Evolutionary conservation across 2,329 filamentous ascomycete genomes (phyloP).

Genomic region (Fusarium duplospermum): DNA sequence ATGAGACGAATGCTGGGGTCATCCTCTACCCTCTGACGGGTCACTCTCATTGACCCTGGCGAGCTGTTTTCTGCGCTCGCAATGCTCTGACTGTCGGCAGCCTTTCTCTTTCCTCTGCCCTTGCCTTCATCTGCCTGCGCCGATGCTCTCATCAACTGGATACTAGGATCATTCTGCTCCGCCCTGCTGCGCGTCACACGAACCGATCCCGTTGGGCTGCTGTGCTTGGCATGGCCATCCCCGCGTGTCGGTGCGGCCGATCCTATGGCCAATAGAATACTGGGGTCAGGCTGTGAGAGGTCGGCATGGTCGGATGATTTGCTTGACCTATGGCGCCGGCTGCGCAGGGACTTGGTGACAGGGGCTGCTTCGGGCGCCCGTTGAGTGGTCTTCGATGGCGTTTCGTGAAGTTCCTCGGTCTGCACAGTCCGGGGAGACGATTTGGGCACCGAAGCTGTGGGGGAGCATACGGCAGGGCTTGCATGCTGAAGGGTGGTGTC

Average conservation of each 20-base stretch:
- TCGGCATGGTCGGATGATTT: constrained; percentile 39
- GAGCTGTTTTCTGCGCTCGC: constrained; percentile 30
- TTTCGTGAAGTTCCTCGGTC: constrained; percentile 15
- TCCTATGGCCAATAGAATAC: constrained; percentile 44
- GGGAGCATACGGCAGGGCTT: constrained; percentile 21
- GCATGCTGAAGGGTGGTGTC: constrained; percentile 7
- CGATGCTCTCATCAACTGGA: constrained; percentile 37
- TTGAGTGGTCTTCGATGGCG: constrained; percentile 18
- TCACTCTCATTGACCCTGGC: constrained; percentile 40
- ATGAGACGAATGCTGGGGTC: constrained; percentile 44
- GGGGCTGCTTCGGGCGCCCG: constrained; percentile 42
- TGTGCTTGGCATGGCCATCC: constrained; percentile 29
- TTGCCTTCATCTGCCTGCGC: constrained; percentile 29
- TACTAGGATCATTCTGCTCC: constrained; percentile 39
- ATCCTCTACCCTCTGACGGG: constrained; percentile 43
- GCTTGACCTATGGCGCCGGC: constrained; percentile 41
- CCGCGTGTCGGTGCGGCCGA: constrained; percentile 22
- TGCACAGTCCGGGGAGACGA: constrained; percentile 19
- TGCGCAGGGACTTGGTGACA: constrained; percentile 47
- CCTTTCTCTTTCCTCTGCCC: constrained; percentile 34
- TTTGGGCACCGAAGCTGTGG: constrained; percentile 20
- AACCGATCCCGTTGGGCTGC: constrained; percentile 31
- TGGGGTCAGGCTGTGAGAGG: constrained; percentile 44
- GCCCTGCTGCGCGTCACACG: constrained; percentile 45
- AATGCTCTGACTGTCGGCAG: constrained; percentile 28